A percentile compares a stretch with the other conserved stretches of the same genome.
phyloP scores from a whole-genome alignment of 108 stramenopile genomes.

The Aurantiochytrium sp. region DNA sequence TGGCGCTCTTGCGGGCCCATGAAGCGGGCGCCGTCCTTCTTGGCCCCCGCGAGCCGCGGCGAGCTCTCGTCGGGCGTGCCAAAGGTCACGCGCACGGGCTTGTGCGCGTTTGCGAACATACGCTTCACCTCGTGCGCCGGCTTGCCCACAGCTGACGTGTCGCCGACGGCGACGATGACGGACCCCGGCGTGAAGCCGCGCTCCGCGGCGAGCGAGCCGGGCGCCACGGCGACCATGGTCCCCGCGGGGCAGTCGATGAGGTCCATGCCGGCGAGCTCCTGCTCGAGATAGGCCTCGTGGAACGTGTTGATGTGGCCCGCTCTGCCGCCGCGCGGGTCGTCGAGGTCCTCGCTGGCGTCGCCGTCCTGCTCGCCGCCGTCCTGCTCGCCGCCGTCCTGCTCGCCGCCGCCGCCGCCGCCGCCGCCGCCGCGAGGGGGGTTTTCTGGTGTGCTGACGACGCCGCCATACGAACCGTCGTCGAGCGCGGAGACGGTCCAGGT shows the following conservation, averaged over 20 bases:
- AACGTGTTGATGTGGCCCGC: background rate
- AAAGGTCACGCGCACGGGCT: background rate
- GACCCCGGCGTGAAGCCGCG: background rate
- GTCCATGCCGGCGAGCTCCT: background rate
- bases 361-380: no score
- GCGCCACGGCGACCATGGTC: background rate
- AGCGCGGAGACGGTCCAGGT: background rate
- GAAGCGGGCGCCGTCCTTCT: no score
- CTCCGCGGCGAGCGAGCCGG: background rate
- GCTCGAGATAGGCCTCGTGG: background rate
- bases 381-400: no score
- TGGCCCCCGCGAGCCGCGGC: no score
- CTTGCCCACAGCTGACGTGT: background rate
- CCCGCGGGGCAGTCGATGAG: background rate
- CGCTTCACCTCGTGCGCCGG: background rate
- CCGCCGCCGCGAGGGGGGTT: background rate
- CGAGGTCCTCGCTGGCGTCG: background rate
- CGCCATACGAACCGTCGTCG: background rate
- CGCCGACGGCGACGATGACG: background rate
- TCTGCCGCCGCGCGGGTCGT: background rate
- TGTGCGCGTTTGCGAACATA: background rate
- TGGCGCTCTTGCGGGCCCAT: no score
- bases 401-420: background rate
- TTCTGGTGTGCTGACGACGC: background rate
- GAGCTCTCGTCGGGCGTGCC: background rate